Percentiles rank a stretch among this genome's conserved stretches.
These are phyloP conservation scores for Pseudogymnoascus sp. DNA, from an alignment of 2,329 filamentous ascomycete genomes.

Conservation along the genomic window DNA sequence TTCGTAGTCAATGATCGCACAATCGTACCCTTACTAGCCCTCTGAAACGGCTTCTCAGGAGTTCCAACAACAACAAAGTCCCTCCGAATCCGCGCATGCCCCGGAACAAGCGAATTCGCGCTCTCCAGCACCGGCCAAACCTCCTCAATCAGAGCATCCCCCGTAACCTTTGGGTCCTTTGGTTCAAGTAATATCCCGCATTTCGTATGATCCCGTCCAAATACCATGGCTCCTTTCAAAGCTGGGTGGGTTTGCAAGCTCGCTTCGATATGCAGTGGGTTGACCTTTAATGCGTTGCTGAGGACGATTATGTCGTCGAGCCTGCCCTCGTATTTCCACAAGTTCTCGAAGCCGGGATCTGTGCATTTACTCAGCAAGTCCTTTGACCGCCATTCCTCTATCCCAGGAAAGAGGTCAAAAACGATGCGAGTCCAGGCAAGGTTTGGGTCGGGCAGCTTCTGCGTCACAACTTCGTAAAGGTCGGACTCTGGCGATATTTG, in stretches of 20 bases:
- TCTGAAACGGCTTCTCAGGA: constrained; percentile 13
- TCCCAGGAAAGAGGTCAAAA: constrained; percentile 36
- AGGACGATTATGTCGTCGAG: constrained; percentile 18
- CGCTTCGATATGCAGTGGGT: not conserved
- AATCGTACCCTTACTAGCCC: constrained; percentile 16
- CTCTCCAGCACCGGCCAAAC: constrained; percentile 18
- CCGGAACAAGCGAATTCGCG: constrained; percentile 16
- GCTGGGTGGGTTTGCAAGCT: not conserved
- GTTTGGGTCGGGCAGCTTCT: constrained; percentile 22
- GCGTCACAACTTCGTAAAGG: constrained; percentile 30
- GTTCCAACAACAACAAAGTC: constrained; percentile 15
- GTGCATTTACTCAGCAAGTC: constrained; percentile 30
- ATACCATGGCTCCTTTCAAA: constrained; percentile 23
- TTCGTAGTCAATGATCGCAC: constrained; percentile 10
- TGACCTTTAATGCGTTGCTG: constrained; percentile 10
- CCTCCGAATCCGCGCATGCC: constrained; percentile 15
- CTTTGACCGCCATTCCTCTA: constrained; percentile 36
- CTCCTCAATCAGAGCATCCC: constrained; percentile 11
- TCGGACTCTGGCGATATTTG: constrained; percentile 17
- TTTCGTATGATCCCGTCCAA: constrained; percentile 24
- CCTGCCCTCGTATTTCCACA: constrained; percentile 16
- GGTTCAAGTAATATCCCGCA: constrained; percentile 18
- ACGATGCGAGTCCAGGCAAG: constrained; percentile 25
- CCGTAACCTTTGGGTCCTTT: not conserved
- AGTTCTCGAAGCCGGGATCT: constrained; percentile 10